These are phyloP conservation scores for Whalleya microplaca DNA, from an alignment of 2,329 filamentous ascomycete genomes.

Conservation along the genomic window DNA sequence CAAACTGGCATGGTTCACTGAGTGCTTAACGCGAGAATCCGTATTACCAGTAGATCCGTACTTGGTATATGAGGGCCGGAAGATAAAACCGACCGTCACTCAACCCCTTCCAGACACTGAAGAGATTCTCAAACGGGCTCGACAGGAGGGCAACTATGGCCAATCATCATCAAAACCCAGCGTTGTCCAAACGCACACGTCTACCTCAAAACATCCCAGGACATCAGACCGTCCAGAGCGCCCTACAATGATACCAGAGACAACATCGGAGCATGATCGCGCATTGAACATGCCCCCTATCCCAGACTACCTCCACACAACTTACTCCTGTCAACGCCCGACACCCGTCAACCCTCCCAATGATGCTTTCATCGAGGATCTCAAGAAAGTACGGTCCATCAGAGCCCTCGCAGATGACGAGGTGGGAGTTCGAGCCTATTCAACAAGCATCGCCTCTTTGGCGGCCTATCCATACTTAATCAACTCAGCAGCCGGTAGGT, in stretches of 20 bases:
- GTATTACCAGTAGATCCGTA: constrained; percentile 56
- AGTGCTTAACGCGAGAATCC: constrained; percentile 50
- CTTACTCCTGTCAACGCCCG: constrained; percentile 80
- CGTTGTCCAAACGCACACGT: constrained; percentile 2
- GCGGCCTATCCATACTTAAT: constrained; percentile 73
- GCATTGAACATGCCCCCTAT: constrained; percentile 60
- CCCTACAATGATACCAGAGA: constrained; percentile 61
- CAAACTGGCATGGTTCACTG: constrained; percentile 61
- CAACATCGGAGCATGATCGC: constrained; percentile 78
- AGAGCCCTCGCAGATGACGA: constrained; percentile 74
- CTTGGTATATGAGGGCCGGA: constrained; percentile 57
- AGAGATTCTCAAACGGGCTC: constrained; percentile 39
- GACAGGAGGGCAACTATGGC: constrained; percentile 21
- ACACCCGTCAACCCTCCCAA: constrained; percentile 75
- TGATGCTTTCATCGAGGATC: constrained; percentile 70
- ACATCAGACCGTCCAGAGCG: constrained; percentile 39
- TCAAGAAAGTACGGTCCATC: constrained; percentile 74
- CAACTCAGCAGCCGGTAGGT: constrained; percentile 46
- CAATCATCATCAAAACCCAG: constrained; percentile 18
- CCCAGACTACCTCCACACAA: constrained; percentile 67
- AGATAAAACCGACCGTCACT: constrained; percentile 22
- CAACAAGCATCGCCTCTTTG: constrained; percentile 80
- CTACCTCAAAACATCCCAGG: constrained; percentile 23
- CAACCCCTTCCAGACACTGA: constrained; percentile 22
- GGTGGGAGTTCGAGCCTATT: constrained; percentile 84